Percentiles rank a stretch among this genome's conserved stretches.
These are phyloP conservation scores for Alternaria alternata DNA, from an alignment of 2,329 filamentous ascomycete genomes.

Conservation along the genomic window DNA sequence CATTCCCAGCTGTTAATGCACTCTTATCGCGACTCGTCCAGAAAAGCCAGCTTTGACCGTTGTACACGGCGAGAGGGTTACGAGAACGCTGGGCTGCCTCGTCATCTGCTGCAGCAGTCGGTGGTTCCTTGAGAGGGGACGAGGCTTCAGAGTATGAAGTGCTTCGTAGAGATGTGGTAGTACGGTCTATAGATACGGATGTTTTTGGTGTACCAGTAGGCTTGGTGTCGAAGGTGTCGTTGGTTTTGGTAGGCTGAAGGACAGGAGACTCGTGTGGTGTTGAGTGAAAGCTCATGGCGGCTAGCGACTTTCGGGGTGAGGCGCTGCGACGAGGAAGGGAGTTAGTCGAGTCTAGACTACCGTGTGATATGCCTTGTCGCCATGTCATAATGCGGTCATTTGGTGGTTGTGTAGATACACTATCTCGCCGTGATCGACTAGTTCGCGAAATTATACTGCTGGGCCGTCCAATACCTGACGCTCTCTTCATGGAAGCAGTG, in stretches of 20 bases:
- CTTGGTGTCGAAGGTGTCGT: constrained; percentile 23
- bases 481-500: constrained; percentile 72
- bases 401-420: constrained; percentile 57
- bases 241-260: constrained; percentile 20
- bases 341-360: constrained; percentile 55
- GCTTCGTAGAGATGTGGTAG: constrained; percentile 17
- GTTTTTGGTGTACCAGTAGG: constrained; percentile 32
- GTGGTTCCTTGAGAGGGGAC: constrained; percentile 9
- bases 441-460: constrained; percentile 67
- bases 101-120: constrained; percentile 10
- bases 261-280: constrained; percentile 27
- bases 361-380: constrained; percentile 74
- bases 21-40: constrained; percentile 55
- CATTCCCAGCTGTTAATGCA: not conserved
- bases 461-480: constrained; percentile 61
- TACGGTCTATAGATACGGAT: constrained; percentile 23
- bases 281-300: constrained; percentile 28
- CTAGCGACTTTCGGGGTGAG: constrained; percentile 58
- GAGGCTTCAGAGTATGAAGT: constrained; percentile 21
- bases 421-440: constrained; percentile 57
- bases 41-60: constrained; percentile 62
- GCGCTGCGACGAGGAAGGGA: constrained; percentile 50
- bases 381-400: constrained; percentile 87
- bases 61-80: constrained; percentile 60
- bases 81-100: not conserved